Evolutionary conservation across 257 asterid genomes (phyloP).

Genomic region (Vinca minor): DNA sequence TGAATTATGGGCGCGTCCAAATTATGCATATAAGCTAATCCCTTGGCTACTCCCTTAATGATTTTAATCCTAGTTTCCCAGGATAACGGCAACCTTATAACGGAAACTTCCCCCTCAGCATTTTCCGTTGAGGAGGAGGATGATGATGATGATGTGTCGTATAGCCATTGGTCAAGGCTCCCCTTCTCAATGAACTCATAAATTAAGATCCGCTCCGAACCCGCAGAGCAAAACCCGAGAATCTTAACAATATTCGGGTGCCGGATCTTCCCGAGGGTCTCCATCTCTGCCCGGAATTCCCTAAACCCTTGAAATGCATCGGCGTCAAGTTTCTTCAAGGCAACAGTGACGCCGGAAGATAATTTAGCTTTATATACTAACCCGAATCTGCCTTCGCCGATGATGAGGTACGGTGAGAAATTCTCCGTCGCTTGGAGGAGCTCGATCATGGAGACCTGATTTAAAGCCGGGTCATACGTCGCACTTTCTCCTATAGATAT

Average conservation of each 20-base stretch:
- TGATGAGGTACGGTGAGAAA: slow-evolving; percentile 61
- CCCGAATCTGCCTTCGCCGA: slow-evolving; percentile 93
- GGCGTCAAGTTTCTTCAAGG: slow-evolving; percentile 56
- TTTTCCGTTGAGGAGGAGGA: too few relatives aligned
- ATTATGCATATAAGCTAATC: slow-evolving; percentile 60
- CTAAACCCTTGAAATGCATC: slow-evolving; percentile 89
- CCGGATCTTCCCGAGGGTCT: slow-evolving; percentile 66
- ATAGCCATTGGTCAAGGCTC: slow-evolving; percentile 82
- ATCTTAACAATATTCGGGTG: slow-evolving; percentile 67
- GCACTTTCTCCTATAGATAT: slow-evolving; percentile 60
- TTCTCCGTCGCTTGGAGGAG: slow-evolving; percentile 57
- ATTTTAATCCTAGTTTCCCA: slow-evolving; percentile 59
- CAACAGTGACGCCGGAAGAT: slow-evolving; percentile 52
- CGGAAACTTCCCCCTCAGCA: slow-evolving; percentile 16
- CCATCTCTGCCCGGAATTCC: slow-evolving; percentile 92
- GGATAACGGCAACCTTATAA: slow-evolving; percentile 33
- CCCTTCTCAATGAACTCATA: slow-evolving; percentile 79
- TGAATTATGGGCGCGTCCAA: slow-evolving; percentile 54
- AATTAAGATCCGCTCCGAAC: slow-evolving; percentile 57
- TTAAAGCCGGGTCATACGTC: slow-evolving; percentile 49
- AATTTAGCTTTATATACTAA: slow-evolving; percentile 72
- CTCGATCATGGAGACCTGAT: slow-evolving; percentile 58
- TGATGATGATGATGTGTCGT: slow-evolving; percentile 46
- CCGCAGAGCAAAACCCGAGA: slow-evolving; percentile 62
- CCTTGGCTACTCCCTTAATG: slow-evolving; percentile 52